Conservation (phyloP, 352 stramenopile genomes). For the Pilasporangium apinafurcum region DNA sequence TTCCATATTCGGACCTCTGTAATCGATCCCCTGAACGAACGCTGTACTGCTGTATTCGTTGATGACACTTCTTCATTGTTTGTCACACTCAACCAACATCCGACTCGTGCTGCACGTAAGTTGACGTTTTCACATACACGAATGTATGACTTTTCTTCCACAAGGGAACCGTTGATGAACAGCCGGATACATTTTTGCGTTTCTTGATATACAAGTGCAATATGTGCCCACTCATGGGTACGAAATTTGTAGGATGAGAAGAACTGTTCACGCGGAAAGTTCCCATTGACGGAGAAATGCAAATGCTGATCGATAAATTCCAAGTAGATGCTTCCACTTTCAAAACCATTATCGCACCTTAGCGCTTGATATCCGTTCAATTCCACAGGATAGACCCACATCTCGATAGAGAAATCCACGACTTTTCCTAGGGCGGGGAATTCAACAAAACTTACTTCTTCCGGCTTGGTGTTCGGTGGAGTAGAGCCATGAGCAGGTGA, state of each 20-base stretch:
- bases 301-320: slow-evolving; percentile 62
- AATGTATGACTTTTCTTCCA: slow-evolving; percentile 30
- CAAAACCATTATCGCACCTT: slow-evolving; percentile 68
- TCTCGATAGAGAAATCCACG: slow-evolving; percentile 68
- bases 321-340: slow-evolving; percentile 59
- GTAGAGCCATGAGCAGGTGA: slow-evolving; percentile 1
- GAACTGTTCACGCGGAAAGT: slow-evolving; percentile 59
- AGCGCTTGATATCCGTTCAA: slow-evolving; percentile 57
- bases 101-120: slow-evolving; percentile 50
- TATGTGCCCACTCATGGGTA: slow-evolving; percentile 66
- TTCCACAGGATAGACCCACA: slow-evolving; percentile 74
- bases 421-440: slow-evolving; percentile 52
- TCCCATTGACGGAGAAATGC: slow-evolving; percentile 68
- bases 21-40: slow-evolving; percentile 66
- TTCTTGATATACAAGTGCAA: slow-evolving; percentile 46
- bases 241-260: slow-evolving; percentile 49
- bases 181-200: slow-evolving; percentile 18
- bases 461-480: slow-evolving; percentile 22
- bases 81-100: slow-evolving; percentile 74
- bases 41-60: too few species aligned
- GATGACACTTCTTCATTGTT: slow-evolving; percentile 21
- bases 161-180: slow-evolving; percentile 46
- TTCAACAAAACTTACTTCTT: slow-evolving; percentile 64
- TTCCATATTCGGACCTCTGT: slow-evolving; percentile 73
- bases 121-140: slow-evolving; percentile 33